Evolutionary conservation across 2,329 filamentous ascomycete genomes (phyloP), one percentile per base, ranked within the genome.

Genomic region (Fusarium tuaranense): DNA sequence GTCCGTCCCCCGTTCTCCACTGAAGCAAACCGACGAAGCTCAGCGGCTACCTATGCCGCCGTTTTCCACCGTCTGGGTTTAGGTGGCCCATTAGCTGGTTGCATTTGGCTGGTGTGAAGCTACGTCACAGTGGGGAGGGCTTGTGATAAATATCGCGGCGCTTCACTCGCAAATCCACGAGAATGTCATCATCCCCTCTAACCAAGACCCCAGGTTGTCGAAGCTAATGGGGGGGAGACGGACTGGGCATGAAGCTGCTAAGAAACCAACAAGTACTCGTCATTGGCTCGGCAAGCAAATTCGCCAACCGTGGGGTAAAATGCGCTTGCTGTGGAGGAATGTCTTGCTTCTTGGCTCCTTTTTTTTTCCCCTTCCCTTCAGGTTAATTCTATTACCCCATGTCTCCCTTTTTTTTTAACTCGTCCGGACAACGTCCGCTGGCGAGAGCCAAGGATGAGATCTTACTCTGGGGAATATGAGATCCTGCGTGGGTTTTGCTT

Each of bases 11-110:
- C 14, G 9, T 53, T 72, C 71, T 44, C 68, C 68, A 74, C 71
- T 34, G 48, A 44, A 71, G 39, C 48, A 65, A 65, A 48, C 22
- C 57, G 60, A 68, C 68, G 61, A 46, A 55, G 39, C 30, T 36
- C 39, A 68, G 67, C 53, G 63, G 58, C 48, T 57, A 30, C 27
- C 27, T 30, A 61, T 68, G 63, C 71, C 71, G 63, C 41, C 48
- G 57, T 73, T 74, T 73, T 71, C 71, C 71, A 73, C 38, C 58
- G 62, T 46, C 63, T 53, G 58, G 53, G 48, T 59, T 48, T 64
- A 64, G 30, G 67, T 73, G 22, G n/a, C 12, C 27, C 67, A 58
- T 44, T 70, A 73, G 53, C 58, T 38, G 32, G 55, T 9, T 38
- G 22, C 22, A 27, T 27, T 27, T 27, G 22, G 53, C 14, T 32